Base-by-base conservation (phyloP, 495 filamentous ascomycete species). In the Tricharina praecox region DNA sequence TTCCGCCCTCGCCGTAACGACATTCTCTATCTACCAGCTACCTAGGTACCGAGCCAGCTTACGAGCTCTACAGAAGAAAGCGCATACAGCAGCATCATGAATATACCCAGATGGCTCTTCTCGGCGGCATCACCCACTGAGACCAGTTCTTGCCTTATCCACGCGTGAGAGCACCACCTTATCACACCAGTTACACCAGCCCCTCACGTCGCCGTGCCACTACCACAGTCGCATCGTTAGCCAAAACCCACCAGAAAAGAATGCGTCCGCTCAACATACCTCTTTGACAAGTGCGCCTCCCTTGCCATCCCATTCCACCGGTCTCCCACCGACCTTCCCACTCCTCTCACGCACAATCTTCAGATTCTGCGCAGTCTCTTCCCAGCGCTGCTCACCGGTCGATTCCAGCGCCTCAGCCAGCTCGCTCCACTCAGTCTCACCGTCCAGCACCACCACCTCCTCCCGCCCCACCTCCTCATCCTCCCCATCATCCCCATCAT, bases 171-270 rank as follows among this genome's bases (percentile, higher is more conserved):
- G 23, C 11, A 56, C 44, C 4, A 58, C 45, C 3, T 34, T 26
- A 43, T 56, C 26, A 35, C 54, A 58, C 54, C 54, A 58, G 20
- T 30, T 38, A 45, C 54, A 58, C 35, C 38, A 52, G n/a, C 44
- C 41, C 39, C 41, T 46, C 9, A 34, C 43, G 10, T 35, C 3
- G 10, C 28, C 25, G 18, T 46, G 25, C 43, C 43, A 46, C 28
- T 43, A 16, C 36, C 8, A 7, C 16, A n/a, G 15, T 11, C 10
- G 8, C 9, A 26, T 16, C 48, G 18, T 10, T n/a, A 32, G n/a
- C n/a, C n/a, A n/a, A n/a, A n/a, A n/a, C n/a, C n/a, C n/a, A n/a
- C n/a, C n/a, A n/a, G n/a, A n/a, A n/a, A n/a, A n/a, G n/a, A n/a
- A n/a, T 15, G 20, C 4, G 13, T 3, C 10, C 48, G 40, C 25